Evolutionary conservation across 2,329 filamentous ascomycete genomes (phyloP), one percentile per base, ranked within the genome.

Genomic region (Botrytis elliptica): DNA sequence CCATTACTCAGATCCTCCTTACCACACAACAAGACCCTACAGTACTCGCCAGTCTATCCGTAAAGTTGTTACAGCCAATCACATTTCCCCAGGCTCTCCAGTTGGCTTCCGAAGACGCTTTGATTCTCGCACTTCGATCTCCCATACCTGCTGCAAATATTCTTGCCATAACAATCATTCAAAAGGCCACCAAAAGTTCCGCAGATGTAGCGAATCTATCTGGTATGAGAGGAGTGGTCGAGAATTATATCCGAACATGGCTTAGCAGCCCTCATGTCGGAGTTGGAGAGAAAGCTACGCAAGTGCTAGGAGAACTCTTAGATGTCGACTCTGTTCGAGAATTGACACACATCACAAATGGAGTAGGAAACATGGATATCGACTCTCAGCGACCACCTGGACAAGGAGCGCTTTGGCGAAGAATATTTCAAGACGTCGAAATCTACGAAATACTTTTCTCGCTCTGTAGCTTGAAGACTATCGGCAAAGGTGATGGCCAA

Each of bases 81-180:
- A 80, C 82, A 57, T 89, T 90, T 77, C 83, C 83, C 5, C 83
- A 87, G 63, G 82, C 85, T 25, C 82, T 90, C 75, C 82, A 84
- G 2, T 80, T 90, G 12, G 87, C 88, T 18, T 85, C 87, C 38
- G 83, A 86, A 62, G 83, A 85, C 9, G 83, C 85, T 22, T 80
- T 91, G 5, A 81, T 88, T 66, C 83, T 84, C 55, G 88, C 88
- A 38, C 83, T 91, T 25, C 80, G 81, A 65, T 89, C 88, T 1
- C 85, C 87, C 1, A 83, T 87, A 0, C 84, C 88, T 0, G 86
- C 87, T 3, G 87, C 87, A 44, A 89, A 89, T 78, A 82, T 89
- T 25, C 85, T 91, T 38, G 88, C 85, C 77, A 84, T 91, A 77
- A 81, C 85, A 71, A 83, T 91, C 71, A 78, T 91, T 42, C 83